These are phyloP conservation scores for Mixia osmundae DNA, from an alignment of 1,284 basidiomycete genomes.

Conservation along the genomic window DNA sequence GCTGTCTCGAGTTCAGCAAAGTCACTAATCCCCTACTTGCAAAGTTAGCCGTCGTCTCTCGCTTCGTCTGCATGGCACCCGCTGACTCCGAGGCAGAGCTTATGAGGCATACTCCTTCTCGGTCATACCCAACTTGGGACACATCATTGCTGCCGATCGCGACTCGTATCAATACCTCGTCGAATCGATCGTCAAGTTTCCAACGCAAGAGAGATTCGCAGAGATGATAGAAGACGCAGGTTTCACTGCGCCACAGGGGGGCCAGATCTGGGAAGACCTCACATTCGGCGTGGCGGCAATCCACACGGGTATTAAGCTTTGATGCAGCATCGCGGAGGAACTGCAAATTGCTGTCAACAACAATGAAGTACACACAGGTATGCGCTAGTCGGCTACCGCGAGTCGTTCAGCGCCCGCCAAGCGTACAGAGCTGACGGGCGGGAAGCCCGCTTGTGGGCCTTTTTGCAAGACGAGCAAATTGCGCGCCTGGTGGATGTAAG, in stretches of 20 bases:
- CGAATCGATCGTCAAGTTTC: conserved; percentile 90
- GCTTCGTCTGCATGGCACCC: conserved; percentile 1
- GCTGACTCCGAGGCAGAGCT: conserved; percentile 30
- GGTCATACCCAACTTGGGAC: conserved; percentile 80
- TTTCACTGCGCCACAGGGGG: conserved; percentile 18
- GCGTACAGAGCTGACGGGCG: conserved; percentile 12
- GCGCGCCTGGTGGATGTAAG: conserved; percentile 23
- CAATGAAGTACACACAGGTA: neutral
- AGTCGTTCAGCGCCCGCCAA: neutral
- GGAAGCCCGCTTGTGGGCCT: conserved; percentile 20
- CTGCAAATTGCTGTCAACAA: too few species aligned
- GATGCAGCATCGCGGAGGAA: too few species aligned
- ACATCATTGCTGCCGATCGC: conserved; percentile 82
- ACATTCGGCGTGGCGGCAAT: conserved; percentile 20
- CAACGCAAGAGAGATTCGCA: conserved; percentile 69
- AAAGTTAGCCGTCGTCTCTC: conserved; percentile 32
- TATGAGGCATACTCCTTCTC: conserved; percentile 96
- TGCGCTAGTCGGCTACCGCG: neutral
- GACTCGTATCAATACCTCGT: conserved; percentile 93
- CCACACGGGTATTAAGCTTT: conserved; percentile 19
- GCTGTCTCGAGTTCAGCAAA: conserved; percentile 89
- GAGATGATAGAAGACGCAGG: conserved; percentile 36
- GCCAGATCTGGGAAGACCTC: conserved; percentile 17
- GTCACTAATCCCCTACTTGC: conserved; percentile 70
- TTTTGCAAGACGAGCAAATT: conserved; percentile 22